phyloP scores from a whole-genome alignment of 1,284 basidiomycete species.

The Malassezia furfur region DNA sequence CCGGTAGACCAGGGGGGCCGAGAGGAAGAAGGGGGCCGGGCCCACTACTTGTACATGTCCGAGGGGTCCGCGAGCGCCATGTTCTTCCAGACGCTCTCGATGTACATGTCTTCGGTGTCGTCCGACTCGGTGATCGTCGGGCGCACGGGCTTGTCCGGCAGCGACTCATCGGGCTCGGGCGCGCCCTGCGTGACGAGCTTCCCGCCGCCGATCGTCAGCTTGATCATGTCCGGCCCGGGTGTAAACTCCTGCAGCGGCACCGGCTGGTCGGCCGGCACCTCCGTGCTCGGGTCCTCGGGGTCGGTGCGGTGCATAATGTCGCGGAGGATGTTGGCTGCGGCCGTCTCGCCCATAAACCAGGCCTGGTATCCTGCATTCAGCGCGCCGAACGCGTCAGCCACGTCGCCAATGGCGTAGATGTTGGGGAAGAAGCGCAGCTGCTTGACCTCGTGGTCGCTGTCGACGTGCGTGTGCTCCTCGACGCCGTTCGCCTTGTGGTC shows the following conservation, averaged over 20 bases:
- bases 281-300: slow-evolving; percentile 3
- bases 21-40: too few species aligned
- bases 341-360: slow-evolving; percentile 46
- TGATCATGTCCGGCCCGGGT: slow-evolving; percentile 39
- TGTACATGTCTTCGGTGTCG: slow-evolving; percentile 37
- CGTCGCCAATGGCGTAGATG: slow-evolving; percentile 45
- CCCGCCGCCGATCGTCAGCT: slow-evolving; percentile 37
- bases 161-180: slow-evolving; percentile 18
- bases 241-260: slow-evolving; percentile 25
- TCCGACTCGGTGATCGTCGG: slow-evolving; percentile 26
- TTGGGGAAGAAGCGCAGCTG: slow-evolving; percentile 22
- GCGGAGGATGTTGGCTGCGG: slow-evolving; percentile 39
- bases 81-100: slow-evolving; percentile 38
- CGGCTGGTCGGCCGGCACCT: slow-evolving; percentile 1
- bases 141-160: slow-evolving; percentile 1
- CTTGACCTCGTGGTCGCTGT: slow-evolving; percentile 2
- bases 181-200: slow-evolving; percentile 39
- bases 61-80: slow-evolving; percentile 36
- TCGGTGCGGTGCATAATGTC: slow-evolving; percentile 22
- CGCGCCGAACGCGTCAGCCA: slow-evolving; percentile 45
- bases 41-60: slow-evolving; percentile 30
- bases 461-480: slow-evolving; percentile 1
- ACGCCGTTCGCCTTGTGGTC: slow-evolving; percentile 36
- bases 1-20: too few species aligned
- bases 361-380: slow-evolving; percentile 47